Base-by-base conservation (phyloP, 139 green algal species). In the Gonium pectorale region DNA sequence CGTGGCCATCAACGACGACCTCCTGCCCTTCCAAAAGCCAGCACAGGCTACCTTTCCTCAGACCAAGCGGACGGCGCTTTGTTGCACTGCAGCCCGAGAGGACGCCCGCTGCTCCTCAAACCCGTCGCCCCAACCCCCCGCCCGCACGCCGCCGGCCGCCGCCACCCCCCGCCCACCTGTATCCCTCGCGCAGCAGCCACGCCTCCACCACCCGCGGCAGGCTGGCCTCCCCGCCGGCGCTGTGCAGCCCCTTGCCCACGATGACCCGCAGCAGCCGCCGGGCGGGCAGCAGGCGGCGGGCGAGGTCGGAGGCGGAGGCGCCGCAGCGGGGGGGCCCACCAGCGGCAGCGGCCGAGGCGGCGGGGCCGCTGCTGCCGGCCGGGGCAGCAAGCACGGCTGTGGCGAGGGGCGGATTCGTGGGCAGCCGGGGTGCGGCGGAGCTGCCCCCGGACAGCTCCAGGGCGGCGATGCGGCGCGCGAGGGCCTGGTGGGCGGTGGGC, bases 201-300 rank as follows among this genome's bases (percentile, higher is more conserved):
- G 6, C 51, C 79, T 66, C 37, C 79, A 85, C 79, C 29, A 78
- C 49, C 11, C 79, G 60, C 22, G 79, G 79, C 38, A 85, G 63
- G 62, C 62, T 74, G 21, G 66, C 79, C 64, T 85, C 79, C 1
- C 79, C 79, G 3, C 66, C 66, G 17, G n/a, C 13, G 79, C 79
- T 85, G 63, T 85, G 79, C n/a, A 79, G 64, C 19, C 79, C 79
- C 49, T 44, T 56, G 46, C 79, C 79, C 44, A 78, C 66, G 27
- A 85, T 78, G 5, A 85, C 79, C 44, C 38, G 64, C 49, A 85
- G 79, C 46, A 64, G 43, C 31, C 77, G 59, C 59, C 75, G 59
- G 15, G 54, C 6, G 26, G 54, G 56, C 56, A 80, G 54, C 13
- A 78, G 69, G 43, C 26, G 21, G 67, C 38, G 40, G 38, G 26